Conservation (phyloP, 2,329 filamentous ascomycete genomes). For the Aspergillus clavatus region DNA sequence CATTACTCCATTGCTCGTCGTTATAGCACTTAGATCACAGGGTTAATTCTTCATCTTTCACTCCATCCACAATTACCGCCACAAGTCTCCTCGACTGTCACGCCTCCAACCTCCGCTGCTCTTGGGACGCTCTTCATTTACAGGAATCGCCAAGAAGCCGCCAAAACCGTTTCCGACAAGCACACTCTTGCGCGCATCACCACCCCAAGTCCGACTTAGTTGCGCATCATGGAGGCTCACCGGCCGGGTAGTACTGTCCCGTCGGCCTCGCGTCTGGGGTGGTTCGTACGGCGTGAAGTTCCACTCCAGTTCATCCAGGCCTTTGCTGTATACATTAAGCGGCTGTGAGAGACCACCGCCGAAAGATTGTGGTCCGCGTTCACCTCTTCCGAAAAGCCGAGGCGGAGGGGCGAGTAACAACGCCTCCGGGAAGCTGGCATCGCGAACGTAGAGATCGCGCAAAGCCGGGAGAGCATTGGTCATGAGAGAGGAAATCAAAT, state of each 20-base stretch:
- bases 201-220: conserved; percentile 54
- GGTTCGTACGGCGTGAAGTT: conserved; percentile 60
- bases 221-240: conserved; percentile 44
- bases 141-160: conserved; percentile 61
- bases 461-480: conserved; percentile 69
- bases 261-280: conserved; percentile 30
- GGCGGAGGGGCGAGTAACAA: conserved; percentile 67
- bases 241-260: conserved; percentile 40
- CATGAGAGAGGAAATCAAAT: conserved; percentile 78
- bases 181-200: conserved; percentile 55
- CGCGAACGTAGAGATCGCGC: conserved; percentile 75
- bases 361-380: conserved; percentile 21
- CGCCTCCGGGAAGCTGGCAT: conserved; percentile 74
- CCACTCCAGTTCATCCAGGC: conserved; percentile 64
- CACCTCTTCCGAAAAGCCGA: conserved; percentile 45
- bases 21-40: not conserved
- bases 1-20: conserved; percentile 3
- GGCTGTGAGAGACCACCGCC: conserved; percentile 48
- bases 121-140: conserved; percentile 41
- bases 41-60: not conserved
- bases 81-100: conserved; percentile 36
- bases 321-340: conserved; percentile 61
- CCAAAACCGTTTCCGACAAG: conserved; percentile 65
- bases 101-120: conserved; percentile 32
- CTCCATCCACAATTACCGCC: conserved; percentile 26